These are phyloP conservation scores for Acanthamoeba healyi DNA, from an alignment of 208 protist genomes.

Conservation along the genomic window DNA sequence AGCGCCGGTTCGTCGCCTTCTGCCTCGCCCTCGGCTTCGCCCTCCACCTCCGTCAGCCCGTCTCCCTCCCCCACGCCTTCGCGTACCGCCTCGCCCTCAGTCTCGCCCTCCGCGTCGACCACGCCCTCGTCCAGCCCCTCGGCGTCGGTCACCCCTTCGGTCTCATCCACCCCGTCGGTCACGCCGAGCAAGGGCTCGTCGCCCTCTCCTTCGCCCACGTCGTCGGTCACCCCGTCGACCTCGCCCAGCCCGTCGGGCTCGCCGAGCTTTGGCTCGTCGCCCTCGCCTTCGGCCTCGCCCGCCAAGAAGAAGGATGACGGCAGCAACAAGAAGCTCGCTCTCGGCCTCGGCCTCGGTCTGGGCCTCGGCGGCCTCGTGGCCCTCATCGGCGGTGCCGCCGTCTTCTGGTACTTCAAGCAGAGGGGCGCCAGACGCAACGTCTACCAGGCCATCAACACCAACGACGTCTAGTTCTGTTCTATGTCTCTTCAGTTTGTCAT, in stretches of 20 bases:
- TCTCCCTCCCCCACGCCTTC: not conserved
- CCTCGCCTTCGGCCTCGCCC: not conserved
- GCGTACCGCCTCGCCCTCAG: not conserved
- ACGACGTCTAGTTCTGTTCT: not conserved
- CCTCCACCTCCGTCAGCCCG: not conserved
- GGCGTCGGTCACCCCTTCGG: not conserved
- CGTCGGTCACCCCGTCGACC: not conserved
- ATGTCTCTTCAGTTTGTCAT: conserved; percentile 56
- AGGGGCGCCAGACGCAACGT: not conserved
- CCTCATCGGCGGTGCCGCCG: conserved; percentile 70
- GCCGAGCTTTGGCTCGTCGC: not conserved
- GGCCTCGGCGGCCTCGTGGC: conserved; percentile 55
- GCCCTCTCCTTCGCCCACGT: not conserved
- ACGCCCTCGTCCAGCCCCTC: not conserved
- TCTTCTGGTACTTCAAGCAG: not conserved
- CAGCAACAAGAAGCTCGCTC: conserved; percentile 24
- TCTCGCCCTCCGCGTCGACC: not conserved
- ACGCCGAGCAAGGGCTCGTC: not conserved
- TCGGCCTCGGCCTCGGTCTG: conserved; percentile 74
- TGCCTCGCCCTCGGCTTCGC: not conserved
- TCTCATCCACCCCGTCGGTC: not conserved
- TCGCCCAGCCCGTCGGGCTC: conserved; percentile 1
- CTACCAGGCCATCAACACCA: conserved; percentile 40
- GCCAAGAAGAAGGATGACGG: not conserved
- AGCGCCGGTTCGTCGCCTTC: not conserved